These are phyloP conservation scores for Dalbergia cultrata DNA, from an alignment of 306 rosid genomes.

Conservation along the genomic window DNA sequence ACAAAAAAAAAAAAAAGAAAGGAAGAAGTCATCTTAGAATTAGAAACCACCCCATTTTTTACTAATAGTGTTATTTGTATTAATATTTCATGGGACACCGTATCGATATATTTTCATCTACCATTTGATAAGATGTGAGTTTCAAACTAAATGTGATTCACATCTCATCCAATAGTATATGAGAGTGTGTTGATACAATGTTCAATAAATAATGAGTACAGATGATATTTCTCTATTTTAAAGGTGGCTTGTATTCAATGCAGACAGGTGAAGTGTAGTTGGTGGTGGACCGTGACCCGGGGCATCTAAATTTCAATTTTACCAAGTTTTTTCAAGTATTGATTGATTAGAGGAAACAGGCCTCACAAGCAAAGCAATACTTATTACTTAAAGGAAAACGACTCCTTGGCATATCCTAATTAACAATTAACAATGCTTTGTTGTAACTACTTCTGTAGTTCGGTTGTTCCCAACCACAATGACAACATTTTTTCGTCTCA, in stretches of 20 bases:
- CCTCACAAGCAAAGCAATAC: conserved; percentile 42
- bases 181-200: no score
- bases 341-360: conserved; percentile 24
- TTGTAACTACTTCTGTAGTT: neutral
- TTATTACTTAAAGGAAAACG: conserved; percentile 22
- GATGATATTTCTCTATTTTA: no score
- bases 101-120: no score
- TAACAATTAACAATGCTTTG: neutral
- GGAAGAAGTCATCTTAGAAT: neutral
- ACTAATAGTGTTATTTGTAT: no score
- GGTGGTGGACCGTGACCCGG: conserved; percentile 36
- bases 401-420: conserved; percentile 42
- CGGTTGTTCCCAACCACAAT: conserved; percentile 21
- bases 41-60: no score
- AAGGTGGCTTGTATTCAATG: conserved; percentile 7
- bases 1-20: no score
- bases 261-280: conserved; percentile 31
- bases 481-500: conserved; percentile 1
- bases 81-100: no score
- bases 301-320: conserved; percentile 40
- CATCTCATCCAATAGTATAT: no score
- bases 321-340: conserved; percentile 17
- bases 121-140: no score
- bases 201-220: no score
- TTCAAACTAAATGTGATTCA: no score